A percentile compares a stretch with the other conserved stretches of the same genome.
Evolutionary conservation across 163 green algal species (phyloP).

Genomic region (Trebouxia gelatinosa): DNA sequence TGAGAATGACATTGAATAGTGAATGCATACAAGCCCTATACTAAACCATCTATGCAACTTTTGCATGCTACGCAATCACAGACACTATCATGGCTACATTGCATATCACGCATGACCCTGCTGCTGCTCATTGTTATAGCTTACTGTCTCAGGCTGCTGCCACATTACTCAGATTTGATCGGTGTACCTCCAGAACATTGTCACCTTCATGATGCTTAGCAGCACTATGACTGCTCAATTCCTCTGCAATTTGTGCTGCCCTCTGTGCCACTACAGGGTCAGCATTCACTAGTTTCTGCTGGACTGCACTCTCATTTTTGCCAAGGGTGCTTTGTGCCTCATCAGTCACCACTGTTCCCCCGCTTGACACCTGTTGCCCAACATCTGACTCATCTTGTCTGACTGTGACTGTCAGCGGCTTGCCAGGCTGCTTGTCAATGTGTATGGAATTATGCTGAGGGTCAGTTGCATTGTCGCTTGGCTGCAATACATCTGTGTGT

Average conservation of each 20-base stretch:
- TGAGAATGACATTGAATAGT: neutral
- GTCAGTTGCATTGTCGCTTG: neutral
- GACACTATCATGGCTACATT: too few relatives aligned
- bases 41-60: too few relatives aligned
- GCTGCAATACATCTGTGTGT: too few relatives aligned
- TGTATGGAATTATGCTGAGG: neutral
- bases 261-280: neutral
- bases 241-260: conserved; percentile 4
- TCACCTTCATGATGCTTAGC: conserved; percentile 7
- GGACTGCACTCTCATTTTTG: neutral
- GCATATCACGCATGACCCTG: too few relatives aligned
- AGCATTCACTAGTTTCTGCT: neutral
- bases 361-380: neutral
- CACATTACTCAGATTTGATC: neutral
- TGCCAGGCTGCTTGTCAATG: conserved; percentile 4
- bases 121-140: neutral
- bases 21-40: too few relatives aligned
- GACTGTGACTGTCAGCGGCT: conserved; percentile 2
- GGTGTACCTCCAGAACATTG: conserved; percentile 14
- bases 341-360: conserved; percentile 10
- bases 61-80: too few relatives aligned
- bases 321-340: neutral
- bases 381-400: conserved; percentile 16
- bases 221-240: neutral
- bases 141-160: neutral